Evolutionary conservation across 331 rosid species (phyloP), one percentile per base, ranked within the genome.

Genomic region (Prunus yedoensis): DNA sequence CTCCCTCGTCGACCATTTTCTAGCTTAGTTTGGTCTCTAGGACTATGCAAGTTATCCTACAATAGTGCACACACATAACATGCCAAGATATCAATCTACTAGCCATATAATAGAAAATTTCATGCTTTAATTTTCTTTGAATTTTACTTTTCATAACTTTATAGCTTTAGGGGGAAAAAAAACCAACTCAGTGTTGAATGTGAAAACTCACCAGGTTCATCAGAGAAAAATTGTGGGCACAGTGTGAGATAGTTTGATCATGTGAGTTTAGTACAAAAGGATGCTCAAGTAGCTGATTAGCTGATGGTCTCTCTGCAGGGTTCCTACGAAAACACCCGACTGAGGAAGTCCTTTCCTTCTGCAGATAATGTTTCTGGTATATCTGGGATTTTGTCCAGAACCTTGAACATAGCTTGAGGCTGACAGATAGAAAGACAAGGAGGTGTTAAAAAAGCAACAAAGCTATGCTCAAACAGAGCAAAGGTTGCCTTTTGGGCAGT

Each of bases 321-420:
- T 95, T 74, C 88, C 97, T 88, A 70, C n/a, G 85, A 69, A 95
- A 95, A 85, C 99, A 95, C n/a, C 78, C 65, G 83, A 70, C 71
- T 82, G 62, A 95, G 96, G 82, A 95, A 95, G 73, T 88, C 94
- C 73, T 82, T 91, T 75, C 97, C 97, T 16, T 87, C 94, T 25
- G 90, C 49, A 50, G 97, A 95, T 76, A 95, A 77, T 18, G 70
- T 83, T 66, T 89, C 91, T 4, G 99, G 97, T 78, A 92, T 56
- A 18, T 56, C 61, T 56, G 99, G 97, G 68, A 87, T 76, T 77
- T 52, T 88, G 79, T 90, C 84, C 88, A 94, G 79, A 38, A 88
- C 91, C 87, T 89, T 94, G 93, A 94, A 94, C 97, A 94, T 91
- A 77, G 93, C 96, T 86, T 89, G 95, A 81, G 93, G 96, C 99